A percentile compares a stretch with the other conserved stretches of the same genome.
Conservation (phyloP, 2,329 filamentous ascomycete species). For the Thielaviopsis ethacetica region DNA sequence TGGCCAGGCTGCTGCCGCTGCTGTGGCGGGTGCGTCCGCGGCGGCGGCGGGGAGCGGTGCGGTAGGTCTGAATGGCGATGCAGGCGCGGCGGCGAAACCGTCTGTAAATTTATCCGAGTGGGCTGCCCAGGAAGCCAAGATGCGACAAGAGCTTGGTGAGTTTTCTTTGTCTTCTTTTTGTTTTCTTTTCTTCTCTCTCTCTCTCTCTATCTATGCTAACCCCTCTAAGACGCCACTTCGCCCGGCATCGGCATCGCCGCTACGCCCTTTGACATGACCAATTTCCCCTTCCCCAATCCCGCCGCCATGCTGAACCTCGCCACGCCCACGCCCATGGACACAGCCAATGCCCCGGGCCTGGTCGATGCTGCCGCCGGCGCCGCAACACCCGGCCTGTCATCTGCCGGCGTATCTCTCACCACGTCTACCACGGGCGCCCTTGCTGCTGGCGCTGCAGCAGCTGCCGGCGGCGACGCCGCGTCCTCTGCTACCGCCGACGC, state of each 20-base stretch:
- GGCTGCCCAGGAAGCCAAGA: background rate
- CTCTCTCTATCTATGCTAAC: background rate
- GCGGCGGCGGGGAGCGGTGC: background rate
- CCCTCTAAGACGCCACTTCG: slow-evolving; percentile 12
- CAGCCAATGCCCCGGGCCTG: background rate
- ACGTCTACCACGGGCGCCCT: background rate
- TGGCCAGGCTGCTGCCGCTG: slow-evolving; percentile 11
- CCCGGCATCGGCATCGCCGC: slow-evolving; percentile 35
- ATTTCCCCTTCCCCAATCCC: slow-evolving; percentile 38
- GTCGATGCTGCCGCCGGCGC: slow-evolving; percentile 5
- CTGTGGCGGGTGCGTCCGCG: slow-evolving; percentile 22
- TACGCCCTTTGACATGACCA: slow-evolving; percentile 42
- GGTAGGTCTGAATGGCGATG: background rate
- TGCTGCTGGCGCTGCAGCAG: background rate
- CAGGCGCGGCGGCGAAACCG: too few relatives aligned
- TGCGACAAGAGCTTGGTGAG: too few relatives aligned
- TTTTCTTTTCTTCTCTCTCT: too few relatives aligned
- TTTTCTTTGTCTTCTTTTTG: too few relatives aligned
- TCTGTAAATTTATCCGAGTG: background rate
- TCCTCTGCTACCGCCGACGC: too few relatives aligned
- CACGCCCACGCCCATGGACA: slow-evolving; percentile 18
- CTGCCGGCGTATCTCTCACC: too few relatives aligned
- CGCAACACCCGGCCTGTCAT: background rate
- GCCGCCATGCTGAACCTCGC: slow-evolving; percentile 21
- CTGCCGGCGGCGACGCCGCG: background rate